These are phyloP conservation scores for Pseudonectria buxi DNA, from an alignment of 2,329 filamentous ascomycete species.

Conservation along the genomic window DNA sequence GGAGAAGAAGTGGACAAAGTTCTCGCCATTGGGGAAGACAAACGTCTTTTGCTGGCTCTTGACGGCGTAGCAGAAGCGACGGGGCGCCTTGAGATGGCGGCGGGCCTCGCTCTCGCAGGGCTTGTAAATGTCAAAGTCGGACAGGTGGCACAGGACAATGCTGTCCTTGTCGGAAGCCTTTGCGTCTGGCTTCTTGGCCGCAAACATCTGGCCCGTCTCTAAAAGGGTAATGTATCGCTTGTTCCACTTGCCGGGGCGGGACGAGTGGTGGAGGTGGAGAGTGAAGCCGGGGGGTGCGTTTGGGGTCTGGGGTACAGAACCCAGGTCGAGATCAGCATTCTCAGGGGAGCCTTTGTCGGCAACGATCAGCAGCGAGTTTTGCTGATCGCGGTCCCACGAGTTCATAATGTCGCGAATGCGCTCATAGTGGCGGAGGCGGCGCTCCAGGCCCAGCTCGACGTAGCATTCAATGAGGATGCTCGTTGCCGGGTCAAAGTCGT, in stretches of 20 bases:
- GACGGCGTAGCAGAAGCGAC: conserved; percentile 77
- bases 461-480: conserved; percentile 77
- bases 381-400: conserved; percentile 78
- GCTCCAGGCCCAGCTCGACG: conserved; percentile 66
- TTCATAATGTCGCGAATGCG: conserved; percentile 81
- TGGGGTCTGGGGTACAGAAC: conserved; percentile 51
- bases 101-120: conserved; percentile 62
- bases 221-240: conserved; percentile 75
- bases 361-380: conserved; percentile 67
- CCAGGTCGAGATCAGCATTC: conserved; percentile 56
- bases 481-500: conserved; percentile 55
- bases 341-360: conserved; percentile 50
- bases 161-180: conserved; percentile 58
- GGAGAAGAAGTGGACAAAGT: conserved; percentile 89
- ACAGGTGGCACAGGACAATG: conserved; percentile 70
- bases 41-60: conserved; percentile 87
- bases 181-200: conserved; percentile 63
- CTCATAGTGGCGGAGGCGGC: conserved; percentile 80
- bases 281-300: conserved; percentile 59
- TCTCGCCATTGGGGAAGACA: conserved; percentile 74
- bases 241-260: conserved; percentile 78
- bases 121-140: conserved; percentile 87
- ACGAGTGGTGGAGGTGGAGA: conserved; percentile 72
- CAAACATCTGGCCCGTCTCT: conserved; percentile 62
- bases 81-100: conserved; percentile 73